Conservation (phyloP, 164 flowering plant genomes). For the Annona squamosa region DNA sequence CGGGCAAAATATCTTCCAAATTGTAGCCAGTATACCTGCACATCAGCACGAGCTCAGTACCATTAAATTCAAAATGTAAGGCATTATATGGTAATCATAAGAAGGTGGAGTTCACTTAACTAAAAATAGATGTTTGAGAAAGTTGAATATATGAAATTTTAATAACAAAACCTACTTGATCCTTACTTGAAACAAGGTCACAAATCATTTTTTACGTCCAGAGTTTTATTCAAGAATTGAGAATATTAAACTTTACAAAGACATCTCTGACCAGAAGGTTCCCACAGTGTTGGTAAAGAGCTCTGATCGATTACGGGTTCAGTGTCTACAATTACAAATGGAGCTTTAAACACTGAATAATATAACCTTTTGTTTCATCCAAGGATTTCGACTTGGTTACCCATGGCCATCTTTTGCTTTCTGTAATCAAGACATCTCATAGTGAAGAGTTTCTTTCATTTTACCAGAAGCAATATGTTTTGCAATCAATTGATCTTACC, state of each 20-base stretch:
- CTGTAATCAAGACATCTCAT: neutral
- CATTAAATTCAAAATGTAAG: too few relatives aligned
- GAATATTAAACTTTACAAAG: neutral
- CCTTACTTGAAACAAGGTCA: neutral
- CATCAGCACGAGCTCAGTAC: neutral
- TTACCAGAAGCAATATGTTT: neutral
- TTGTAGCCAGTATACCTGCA: constrained; percentile 97
- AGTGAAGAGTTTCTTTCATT: neutral
- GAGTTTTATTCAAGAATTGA: neutral
- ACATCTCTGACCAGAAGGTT: neutral
- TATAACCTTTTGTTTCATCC: neutral
- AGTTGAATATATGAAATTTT: neutral
- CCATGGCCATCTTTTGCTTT: neutral
- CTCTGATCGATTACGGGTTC: neutral
- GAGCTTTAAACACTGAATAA: neutral
- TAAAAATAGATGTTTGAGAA: neutral
- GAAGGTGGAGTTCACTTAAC: neutral
- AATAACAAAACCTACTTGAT: neutral
- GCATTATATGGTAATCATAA: too few relatives aligned
- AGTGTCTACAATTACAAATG: too few relatives aligned
- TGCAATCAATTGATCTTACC: constrained; percentile 30
- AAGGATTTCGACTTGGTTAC: neutral
- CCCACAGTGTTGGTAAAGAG: neutral
- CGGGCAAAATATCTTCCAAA: constrained; percentile 97
- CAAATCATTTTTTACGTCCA: neutral